These are phyloP conservation scores for Caryopteris hybrid DNA, from an alignment of 305 asterid species.

Conservation along the genomic window DNA sequence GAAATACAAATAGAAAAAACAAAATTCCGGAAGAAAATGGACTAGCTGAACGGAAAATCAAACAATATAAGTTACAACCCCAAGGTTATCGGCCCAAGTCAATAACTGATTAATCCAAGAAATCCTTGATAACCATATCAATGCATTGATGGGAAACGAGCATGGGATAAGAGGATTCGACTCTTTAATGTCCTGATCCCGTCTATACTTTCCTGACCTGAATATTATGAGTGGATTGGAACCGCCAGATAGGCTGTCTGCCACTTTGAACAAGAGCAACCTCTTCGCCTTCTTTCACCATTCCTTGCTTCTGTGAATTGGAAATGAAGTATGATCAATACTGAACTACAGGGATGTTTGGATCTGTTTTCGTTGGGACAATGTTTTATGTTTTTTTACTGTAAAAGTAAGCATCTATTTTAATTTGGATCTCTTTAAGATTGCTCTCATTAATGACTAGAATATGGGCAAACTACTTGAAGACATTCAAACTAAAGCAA, in stretches of 20 bases:
- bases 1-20: neutral
- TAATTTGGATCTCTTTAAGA: neutral
- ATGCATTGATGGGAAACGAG: neutral
- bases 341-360: too few species aligned
- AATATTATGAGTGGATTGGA: constrained; percentile 84
- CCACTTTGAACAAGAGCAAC: constrained; percentile 97
- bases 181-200: neutral
- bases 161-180: neutral
- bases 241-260: constrained; percentile 82
- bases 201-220: constrained; percentile 75
- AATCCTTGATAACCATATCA: neutral
- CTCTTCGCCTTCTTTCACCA: constrained; percentile 90
- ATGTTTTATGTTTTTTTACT: too few species aligned
- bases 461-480: too few species aligned
- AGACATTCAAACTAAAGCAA: neutral
- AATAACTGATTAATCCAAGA: neutral
- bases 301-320: constrained; percentile 69
- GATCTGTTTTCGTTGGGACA: too few species aligned
- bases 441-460: neutral
- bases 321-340: neutral
- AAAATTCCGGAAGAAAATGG: neutral
- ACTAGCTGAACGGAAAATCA: too few species aligned
- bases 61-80: neutral
- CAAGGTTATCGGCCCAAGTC: neutral
- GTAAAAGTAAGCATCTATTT: too few species aligned